Percentiles rank a stretch among this genome's conserved stretches.
Evolutionary conservation across 257 asterid genomes (phyloP).

Genomic region (Ehretia macrophylla): DNA sequence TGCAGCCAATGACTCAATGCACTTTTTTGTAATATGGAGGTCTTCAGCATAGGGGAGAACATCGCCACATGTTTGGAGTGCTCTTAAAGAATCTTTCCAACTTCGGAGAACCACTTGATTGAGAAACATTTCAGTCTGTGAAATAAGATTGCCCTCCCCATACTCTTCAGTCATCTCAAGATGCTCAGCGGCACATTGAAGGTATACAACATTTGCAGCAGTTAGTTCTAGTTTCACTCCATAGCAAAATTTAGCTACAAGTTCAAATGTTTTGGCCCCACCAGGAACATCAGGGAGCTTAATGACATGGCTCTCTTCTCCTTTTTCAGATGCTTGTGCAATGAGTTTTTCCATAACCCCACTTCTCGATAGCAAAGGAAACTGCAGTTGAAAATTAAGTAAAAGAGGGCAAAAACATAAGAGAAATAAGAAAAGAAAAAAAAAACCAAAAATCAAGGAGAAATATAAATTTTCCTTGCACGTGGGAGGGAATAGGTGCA

Average conservation of each 20-base stretch:
- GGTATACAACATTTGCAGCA: conserved; percentile 76
- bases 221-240: conserved; percentile 94
- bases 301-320: conserved; percentile 52
- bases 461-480: no score
- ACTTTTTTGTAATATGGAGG: conserved; percentile 60
- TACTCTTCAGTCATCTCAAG: conserved; percentile 91
- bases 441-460: background rate
- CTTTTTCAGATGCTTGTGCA: conserved; percentile 64
- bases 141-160: conserved; percentile 80
- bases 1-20: conserved; percentile 76
- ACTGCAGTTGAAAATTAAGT: conserved; percentile 38
- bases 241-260: conserved; percentile 87
- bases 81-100: conserved; percentile 88
- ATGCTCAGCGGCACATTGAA: conserved; percentile 83
- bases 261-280: conserved; percentile 85
- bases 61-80: conserved; percentile 79
- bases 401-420: background rate
- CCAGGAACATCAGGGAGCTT: conserved; percentile 74
- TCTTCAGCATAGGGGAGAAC: conserved; percentile 58
- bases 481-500: no score
- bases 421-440: background rate
- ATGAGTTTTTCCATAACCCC: conserved; percentile 86
- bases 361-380: conserved; percentile 93
- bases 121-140: conserved; percentile 73
- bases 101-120: conserved; percentile 64